A percentile compares a stretch with the other conserved stretches of the same genome.
phyloP scores from a whole-genome alignment of 805 yeast genomes.

The Wickerhamiella sergipiensis region DNA sequence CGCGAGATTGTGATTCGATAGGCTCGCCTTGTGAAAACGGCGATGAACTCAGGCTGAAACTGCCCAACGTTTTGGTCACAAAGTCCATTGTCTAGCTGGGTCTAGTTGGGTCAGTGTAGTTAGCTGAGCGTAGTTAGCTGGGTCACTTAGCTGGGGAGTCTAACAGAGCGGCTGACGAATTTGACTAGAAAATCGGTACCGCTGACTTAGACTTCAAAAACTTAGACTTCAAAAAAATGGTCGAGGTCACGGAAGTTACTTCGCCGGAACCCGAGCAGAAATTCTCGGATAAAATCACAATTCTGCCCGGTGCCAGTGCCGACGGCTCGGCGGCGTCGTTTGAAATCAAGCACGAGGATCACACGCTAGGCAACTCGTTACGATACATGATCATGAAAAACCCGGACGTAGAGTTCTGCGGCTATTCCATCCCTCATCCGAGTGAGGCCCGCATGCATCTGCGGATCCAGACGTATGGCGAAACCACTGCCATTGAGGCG shows the following conservation, averaged over 20 bases:
- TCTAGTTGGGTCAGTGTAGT: neutral
- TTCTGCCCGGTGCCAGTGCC: constrained; percentile 54
- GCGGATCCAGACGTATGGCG: constrained; percentile 86
- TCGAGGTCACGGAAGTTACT: neutral
- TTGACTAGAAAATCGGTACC: no score
- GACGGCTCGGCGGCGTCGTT: constrained; percentile 94
- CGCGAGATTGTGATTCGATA: constrained; percentile 18
- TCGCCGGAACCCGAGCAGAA: neutral
- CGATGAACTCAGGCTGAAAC: constrained; percentile 20
- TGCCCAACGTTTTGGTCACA: constrained; percentile 45
- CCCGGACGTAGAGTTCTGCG: constrained; percentile 96
- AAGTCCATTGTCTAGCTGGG: constrained; percentile 40
- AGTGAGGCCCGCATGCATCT: constrained; percentile 80
- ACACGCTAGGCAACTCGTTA: constrained; percentile 86
- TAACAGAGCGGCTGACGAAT: no score
- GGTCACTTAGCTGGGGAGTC: no score
- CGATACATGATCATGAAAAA: constrained; percentile 93
- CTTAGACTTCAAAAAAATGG: neutral
- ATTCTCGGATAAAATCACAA: constrained; percentile 14
- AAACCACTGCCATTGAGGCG: constrained; percentile 80
- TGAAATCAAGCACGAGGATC: constrained; percentile 88
- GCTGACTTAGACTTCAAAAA: neutral
- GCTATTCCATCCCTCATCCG: constrained; percentile 97
- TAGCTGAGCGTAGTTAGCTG: neutral
- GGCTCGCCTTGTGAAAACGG: constrained; percentile 26